Conservation (phyloP, 345 rosid genomes). For the Pugionium cornutum region DNA sequence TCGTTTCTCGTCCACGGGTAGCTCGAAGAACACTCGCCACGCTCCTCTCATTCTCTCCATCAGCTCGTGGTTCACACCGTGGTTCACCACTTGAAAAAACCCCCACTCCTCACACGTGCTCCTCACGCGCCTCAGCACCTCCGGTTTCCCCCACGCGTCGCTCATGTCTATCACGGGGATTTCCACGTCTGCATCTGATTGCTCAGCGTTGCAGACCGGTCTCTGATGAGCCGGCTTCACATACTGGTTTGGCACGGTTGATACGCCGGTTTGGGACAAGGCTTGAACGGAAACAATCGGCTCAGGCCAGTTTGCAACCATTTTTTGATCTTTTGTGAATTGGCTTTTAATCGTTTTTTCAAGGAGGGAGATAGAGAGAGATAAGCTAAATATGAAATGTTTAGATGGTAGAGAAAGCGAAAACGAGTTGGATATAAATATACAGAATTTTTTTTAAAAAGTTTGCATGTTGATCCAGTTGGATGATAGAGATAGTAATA, state of each 20-base stretch:
- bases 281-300: constrained; percentile 87
- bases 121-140: constrained; percentile 41
- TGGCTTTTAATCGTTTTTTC: not conserved
- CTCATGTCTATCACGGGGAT: constrained; percentile 70
- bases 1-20: constrained; percentile 67
- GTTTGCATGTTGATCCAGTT: constrained; percentile 28
- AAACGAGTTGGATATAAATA: constrained; percentile 28
- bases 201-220: constrained; percentile 35
- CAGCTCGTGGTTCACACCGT: constrained; percentile 61
- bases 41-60: constrained; percentile 53
- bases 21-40: constrained; percentile 76
- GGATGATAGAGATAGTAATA: constrained; percentile 12
- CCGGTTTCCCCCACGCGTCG: constrained; percentile 28
- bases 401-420: constrained; percentile 25
- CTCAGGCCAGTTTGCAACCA: constrained; percentile 73
- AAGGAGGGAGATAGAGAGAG: not conserved
- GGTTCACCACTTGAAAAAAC: constrained; percentile 89
- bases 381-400: not conserved
- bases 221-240: constrained; percentile 61
- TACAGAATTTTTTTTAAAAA: not conserved
- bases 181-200: constrained; percentile 16
- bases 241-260: constrained; percentile 58
- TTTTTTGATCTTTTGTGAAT: constrained; percentile 7
- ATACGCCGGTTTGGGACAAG: constrained; percentile 61
- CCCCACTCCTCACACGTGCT: constrained; percentile 84